A percentile compares a stretch with the other conserved stretches of the same genome.
phyloP scores from a whole-genome alignment of 2,329 filamentous ascomycete species.

The Fusarium graminum region DNA sequence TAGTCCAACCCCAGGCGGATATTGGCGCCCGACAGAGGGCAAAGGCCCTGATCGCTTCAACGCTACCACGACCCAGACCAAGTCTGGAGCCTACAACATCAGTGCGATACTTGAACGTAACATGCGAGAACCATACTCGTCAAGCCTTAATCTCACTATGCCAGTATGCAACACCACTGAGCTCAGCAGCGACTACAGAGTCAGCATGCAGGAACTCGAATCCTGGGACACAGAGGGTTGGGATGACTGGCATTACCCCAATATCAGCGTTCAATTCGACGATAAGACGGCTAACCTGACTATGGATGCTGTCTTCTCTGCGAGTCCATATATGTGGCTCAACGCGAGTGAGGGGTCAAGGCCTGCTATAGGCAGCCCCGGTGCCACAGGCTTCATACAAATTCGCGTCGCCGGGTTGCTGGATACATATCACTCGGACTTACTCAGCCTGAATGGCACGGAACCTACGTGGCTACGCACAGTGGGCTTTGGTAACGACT shows the following conservation, averaged over 20 bases:
- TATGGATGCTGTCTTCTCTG: neutral
- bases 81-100: neutral
- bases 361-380: neutral
- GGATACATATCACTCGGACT: constrained; percentile 11
- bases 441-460: neutral
- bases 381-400: neutral
- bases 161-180: constrained; percentile 10
- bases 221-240: neutral
- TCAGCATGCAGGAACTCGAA: accelerated
- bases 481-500: constrained; percentile 11
- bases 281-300: constrained; percentile 13
- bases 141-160: neutral
- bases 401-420: neutral
- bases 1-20: constrained; percentile 9
- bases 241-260: neutral
- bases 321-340: neutral
- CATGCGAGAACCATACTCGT: accelerated
- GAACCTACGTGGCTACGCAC: constrained; percentile 3
- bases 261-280: constrained; percentile 3
- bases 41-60: neutral
- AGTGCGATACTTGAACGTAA: neutral
- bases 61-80: neutral
- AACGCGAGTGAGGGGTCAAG: neutral
- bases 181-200: neutral
- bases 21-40: neutral